Evolutionary conservation across 1,284 basidiomycete genomes (phyloP), one percentile per base, ranked within the genome.

Genomic region (Thecaphora thlaspeos): DNA sequence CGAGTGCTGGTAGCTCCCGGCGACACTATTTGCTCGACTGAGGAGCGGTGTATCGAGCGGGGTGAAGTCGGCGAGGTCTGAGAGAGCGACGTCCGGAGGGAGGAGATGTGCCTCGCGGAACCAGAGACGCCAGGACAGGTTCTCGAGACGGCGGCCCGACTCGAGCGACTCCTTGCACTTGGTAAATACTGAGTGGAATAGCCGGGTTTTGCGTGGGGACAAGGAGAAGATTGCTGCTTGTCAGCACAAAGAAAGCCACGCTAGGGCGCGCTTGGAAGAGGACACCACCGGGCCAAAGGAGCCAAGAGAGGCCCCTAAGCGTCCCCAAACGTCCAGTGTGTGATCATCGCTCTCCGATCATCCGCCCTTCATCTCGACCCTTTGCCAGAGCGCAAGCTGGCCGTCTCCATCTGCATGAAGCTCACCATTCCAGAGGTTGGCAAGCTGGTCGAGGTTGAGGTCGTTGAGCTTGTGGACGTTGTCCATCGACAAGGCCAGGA

Each of bases 121-220:
- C 89, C 88, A 90, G 14, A 91, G 80, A 46, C 89, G 81, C 90
- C 89, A 91, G 7, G 87, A 86, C 51, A 91, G 85, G 73, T 91
- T 91, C 79, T 91, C 89, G 24, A 90, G 82, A 28, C 90, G 81
- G 22, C 81, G 82, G 14, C 90, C 90, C 61, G 90, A 86, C 70
- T 87, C 83, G 10, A 91, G 79, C 4, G 85, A 86, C 64, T 85
- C 83, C 76, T 88, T 89, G 80, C 87, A 90, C 75, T 89, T 88
- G 52, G 87, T 86, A 73, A 91, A 90, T 12, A 91, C 89, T 91
- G 51, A 14, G 21, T 2, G 30, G n/a, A n/a, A n/a, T n/a, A n/a
- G n/a, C n/a, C n/a, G n/a, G n/a, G n/a, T n/a, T n/a, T n/a, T n/a
- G n/a, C n/a, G n/a, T n/a, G n/a, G n/a, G n/a, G n/a, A n/a, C n/a